Base-by-base conservation (phyloP, 805 yeast genomes). In the Zygoascus tannicola region DNA sequence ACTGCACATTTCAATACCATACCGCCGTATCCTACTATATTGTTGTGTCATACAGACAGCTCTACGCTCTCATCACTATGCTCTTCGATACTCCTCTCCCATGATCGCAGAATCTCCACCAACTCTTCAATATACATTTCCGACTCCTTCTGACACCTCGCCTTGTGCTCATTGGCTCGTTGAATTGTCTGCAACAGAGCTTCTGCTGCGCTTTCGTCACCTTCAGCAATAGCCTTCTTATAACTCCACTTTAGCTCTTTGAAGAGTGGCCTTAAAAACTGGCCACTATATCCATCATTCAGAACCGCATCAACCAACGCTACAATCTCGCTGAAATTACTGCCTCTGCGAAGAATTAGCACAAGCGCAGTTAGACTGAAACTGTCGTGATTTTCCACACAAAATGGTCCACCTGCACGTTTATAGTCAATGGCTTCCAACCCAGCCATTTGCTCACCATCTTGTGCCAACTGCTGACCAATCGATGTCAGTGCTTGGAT, bases 331-430 rank as follows among this genome's bases (percentile, higher is more conserved):
- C 35, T n/a, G 22, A 40, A 32, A 28, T 40, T 7, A 26, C 20
- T 15, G 26, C 12, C 18, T 10, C 14, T 30, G 4, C 21, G 16
- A 16, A 33, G 44, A 26, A 40, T 44, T 10, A 35, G 26, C 14
- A 48, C 20, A 42, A 48, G 32, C 7, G 44, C 46, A 1, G 45
- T 41, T 14, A 50, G 32, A 30, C 52, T 50, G 34, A 33, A 47
- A 23, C 41, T 32, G 32, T 50, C 54, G 19, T 50, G 52, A 35
- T 48, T 48, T 4, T 41, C 39, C 5, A 32, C 37, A 7, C 47
- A 38, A 21, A 48, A 41, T 15, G 34, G 18, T 12, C 38, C 43
- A 7, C 41, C 41, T 19, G 32, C 20, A 23, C 49, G 41, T 14
- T 38, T 32, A 4, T 47, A 50, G 35, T 50, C 54, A 19, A 46